Evolutionary conservation across 176 grass and related monocot genomes (phyloP).

Genomic region (Tillandsia fasciculata): DNA sequence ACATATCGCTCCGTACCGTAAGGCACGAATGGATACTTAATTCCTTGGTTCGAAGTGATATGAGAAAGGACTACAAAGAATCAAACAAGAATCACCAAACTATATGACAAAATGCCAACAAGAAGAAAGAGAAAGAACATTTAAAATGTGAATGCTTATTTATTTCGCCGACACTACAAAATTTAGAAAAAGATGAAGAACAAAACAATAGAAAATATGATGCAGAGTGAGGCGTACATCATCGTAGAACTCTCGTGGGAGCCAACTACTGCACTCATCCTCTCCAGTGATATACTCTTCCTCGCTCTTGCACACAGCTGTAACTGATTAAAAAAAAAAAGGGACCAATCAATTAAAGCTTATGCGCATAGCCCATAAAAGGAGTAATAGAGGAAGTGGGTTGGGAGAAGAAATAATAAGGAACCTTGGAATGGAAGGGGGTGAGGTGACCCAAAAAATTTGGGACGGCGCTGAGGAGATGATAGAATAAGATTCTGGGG

Average conservation of each 20-base stretch:
- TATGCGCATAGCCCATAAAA: background rate
- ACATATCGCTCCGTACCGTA: too few relatives aligned
- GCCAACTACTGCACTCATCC: slow-evolving; percentile 19
- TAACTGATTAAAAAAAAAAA: background rate
- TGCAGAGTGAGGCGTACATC: slow-evolving; percentile 28
- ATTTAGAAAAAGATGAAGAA: background rate
- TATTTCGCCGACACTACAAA: too few relatives aligned
- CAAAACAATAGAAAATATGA: too few relatives aligned
- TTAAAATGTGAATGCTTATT: background rate
- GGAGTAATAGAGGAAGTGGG: background rate
- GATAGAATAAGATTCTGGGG: background rate
- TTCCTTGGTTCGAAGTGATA: background rate
- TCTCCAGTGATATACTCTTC: slow-evolving; percentile 10
- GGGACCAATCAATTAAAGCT: background rate
- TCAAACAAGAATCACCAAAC: background rate
- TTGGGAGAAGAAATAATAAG: background rate
- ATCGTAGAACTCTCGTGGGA: slow-evolving; percentile 57
- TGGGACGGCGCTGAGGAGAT: background rate
- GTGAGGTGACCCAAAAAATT: background rate
- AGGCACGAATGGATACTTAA: too few relatives aligned
- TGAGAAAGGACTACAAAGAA: background rate
- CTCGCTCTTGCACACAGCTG: slow-evolving; percentile 28
- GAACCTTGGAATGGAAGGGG: background rate
- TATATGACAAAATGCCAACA: slow-evolving; percentile 18
- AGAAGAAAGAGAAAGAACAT: background rate